Evolutionary conservation across 306 rosid genomes (phyloP), one percentile per base, ranked within the genome.

Genomic region (Prunus salicina): DNA sequence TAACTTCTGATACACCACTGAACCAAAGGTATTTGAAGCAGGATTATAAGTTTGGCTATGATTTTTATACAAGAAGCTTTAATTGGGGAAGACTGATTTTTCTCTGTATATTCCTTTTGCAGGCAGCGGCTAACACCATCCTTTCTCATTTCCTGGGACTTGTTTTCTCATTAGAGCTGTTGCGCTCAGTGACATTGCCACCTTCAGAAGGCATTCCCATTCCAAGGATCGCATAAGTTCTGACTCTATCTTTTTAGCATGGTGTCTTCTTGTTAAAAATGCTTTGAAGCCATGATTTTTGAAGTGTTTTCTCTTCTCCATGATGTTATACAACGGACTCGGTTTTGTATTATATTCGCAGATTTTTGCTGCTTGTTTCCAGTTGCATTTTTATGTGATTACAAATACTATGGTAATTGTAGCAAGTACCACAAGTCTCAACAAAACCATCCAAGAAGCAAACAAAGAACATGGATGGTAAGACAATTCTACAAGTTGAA

Each of bases 101-200:
- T 50, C 61, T 32, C 9, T 60, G 61, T 57, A 30, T 67, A 22
- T 62, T 60, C 56, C 18, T 64, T 66, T 74, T 80, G 73, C 83
- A 96, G 99, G 99, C 99, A 77, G 89, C 99, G 1, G 99, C 99
- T 3, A 96, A 96, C 86, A 87, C 96, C 4, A 89, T 96, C 80
- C 98, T 95, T 64, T 96, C 99, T 46, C 99, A 96, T 85, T 96
- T 96, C 85, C 84, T 92, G 47, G 99, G 99, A 64, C 92, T 96
- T 46, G 83, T 89, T 73, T 92, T 81, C 91, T 92, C 99, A 1
- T 71, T 92, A 75, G 99, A 92, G 88, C 88, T 96, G 72, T 86
- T 96, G 77, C 90, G 99, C 70, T 89, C 97, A 0, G 98, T 96
- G 74, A 89, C 98, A 10, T 61, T 88, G 71, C 92, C 97, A 2